Conservation (phyloP, 2,329 filamentous ascomycete genomes). For the Piedraia hortae region DNA sequence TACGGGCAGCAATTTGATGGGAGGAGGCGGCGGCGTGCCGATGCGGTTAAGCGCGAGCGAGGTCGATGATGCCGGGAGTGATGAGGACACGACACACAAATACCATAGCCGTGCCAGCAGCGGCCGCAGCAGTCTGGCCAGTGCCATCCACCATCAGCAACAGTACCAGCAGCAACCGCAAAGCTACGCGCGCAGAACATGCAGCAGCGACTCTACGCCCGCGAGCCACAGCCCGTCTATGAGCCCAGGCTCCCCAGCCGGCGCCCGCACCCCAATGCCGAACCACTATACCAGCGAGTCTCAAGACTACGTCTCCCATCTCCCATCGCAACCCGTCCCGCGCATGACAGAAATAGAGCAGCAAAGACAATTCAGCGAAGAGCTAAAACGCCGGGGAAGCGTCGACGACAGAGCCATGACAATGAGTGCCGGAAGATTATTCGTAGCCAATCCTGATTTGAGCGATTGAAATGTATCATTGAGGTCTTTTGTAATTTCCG, state of each 20-base stretch:
- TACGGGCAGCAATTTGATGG: slow-evolving; percentile 37
- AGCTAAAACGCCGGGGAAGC: slow-evolving; percentile 48
- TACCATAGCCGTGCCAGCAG: slow-evolving; percentile 46
- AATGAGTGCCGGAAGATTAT: slow-evolving; percentile 40
- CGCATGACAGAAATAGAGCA: slow-evolving; percentile 26
- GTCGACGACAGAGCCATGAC: slow-evolving; percentile 62
- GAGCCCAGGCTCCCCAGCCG: slow-evolving; percentile 15
- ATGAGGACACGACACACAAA: slow-evolving; percentile 18
- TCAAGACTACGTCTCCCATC: slow-evolving; percentile 18
- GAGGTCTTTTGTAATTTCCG: too few species aligned
- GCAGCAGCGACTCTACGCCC: slow-evolving; percentile 26
- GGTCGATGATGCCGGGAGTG: slow-evolving; percentile 64
- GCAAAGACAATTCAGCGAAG: slow-evolving; percentile 34
- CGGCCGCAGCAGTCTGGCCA: slow-evolving; percentile 35
- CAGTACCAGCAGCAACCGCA: slow-evolving; percentile 6
- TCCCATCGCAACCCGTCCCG: slow-evolving; percentile 15
- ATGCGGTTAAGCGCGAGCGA: slow-evolving; percentile 85
- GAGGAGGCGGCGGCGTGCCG: slow-evolving; percentile 51
- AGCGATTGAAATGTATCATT: slow-evolving; percentile 19
- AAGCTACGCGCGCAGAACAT: too few species aligned
- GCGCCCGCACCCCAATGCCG: slow-evolving; percentile 21
- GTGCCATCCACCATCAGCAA: slow-evolving; percentile 16
- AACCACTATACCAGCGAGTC: slow-evolving; percentile 9
- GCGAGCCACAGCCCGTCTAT: slow-evolving; percentile 17
- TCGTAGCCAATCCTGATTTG: slow-evolving; percentile 62